Conservation (phyloP, 768 basidiomycete genomes). For the Pleurotus tuoliensis region DNA sequence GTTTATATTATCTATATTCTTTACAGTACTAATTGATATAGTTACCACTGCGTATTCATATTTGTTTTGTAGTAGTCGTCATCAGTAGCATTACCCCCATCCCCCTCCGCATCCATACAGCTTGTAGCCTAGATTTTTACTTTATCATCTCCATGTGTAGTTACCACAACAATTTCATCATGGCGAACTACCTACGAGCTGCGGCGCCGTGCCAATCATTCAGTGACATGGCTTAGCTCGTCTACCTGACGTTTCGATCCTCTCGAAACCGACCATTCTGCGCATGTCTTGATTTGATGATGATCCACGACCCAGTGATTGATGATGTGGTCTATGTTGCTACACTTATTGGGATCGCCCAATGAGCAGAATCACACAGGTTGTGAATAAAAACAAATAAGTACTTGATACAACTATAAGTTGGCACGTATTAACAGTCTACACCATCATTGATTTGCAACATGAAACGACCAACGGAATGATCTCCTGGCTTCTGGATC, state of each 20-base stretch:
- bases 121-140: slow-evolving; percentile 2
- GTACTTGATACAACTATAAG: too few relatives aligned
- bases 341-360: too few relatives aligned
- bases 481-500: background rate
- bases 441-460: background rate
- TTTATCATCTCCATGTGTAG: background rate
- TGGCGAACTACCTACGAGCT: too few relatives aligned
- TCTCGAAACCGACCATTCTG: too few relatives aligned
- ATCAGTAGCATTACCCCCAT: slow-evolving; percentile 2
- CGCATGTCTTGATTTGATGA: too few relatives aligned
- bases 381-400: too few relatives aligned
- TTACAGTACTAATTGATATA: background rate
- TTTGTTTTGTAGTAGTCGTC: too few relatives aligned
- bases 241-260: too few relatives aligned
- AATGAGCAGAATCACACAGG: too few relatives aligned
- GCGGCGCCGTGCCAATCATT: background rate
- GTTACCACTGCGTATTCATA: background rate
- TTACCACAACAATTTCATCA: background rate
- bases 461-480: background rate
- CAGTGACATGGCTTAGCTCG: background rate
- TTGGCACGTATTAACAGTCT: background rate
- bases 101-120: background rate
- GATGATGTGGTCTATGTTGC: too few relatives aligned
- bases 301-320: too few relatives aligned
- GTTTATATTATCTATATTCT: background rate